Evolutionary conservation across 2,329 filamentous ascomycete genomes (phyloP), one percentile per base, ranked within the genome.

Genomic region (Diaporthe batatas): DNA sequence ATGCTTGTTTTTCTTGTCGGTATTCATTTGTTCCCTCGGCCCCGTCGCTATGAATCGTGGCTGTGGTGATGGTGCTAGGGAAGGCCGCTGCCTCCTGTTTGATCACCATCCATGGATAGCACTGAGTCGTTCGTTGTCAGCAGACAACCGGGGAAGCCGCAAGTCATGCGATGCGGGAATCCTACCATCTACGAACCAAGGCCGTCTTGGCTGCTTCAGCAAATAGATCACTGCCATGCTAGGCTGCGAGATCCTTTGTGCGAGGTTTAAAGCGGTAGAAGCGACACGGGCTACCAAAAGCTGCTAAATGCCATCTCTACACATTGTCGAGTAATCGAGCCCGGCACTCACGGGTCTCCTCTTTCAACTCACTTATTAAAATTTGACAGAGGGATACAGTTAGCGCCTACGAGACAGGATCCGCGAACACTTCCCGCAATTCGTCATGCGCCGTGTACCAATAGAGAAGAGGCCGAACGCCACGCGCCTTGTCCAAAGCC

Each of bases 401-500:
- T 10, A 58, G 32, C 3, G 10, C 32, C 54, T 23, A 23, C 54
- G 21, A 58, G 5, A 8, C 2, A 36, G 7, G 29, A 36, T 3
- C 29, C 5, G 54, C 16, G 4, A 57, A 12, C 8, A 12, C 21
- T 21, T n/a, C 6, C 4, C 54, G 7, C 6, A 34, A 36, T 21
- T 21, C 8, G n/a, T n/a, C 54, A 58, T 58, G 55, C 55, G 55
- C 21, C 55, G 55, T 39, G 32, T 58, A 36, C 55, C 55, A 11
- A 36, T 34, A 34, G 29, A 58, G 55, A 39, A 58, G 34, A 39
- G 55, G 32, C 34, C 55, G 32, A 58, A 58, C 21, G 55, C 55
- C 55, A 58, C 55, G 18, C 55, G 55, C 29, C 55, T 58, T 21
- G 55, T 58, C 4, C 55, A 58, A 32, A 58, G 32, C 34, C 55